A percentile compares a stretch with the other conserved stretches of the same genome.
Conservation (phyloP, 257 asterid species). For the Solanum chaucha region DNA sequence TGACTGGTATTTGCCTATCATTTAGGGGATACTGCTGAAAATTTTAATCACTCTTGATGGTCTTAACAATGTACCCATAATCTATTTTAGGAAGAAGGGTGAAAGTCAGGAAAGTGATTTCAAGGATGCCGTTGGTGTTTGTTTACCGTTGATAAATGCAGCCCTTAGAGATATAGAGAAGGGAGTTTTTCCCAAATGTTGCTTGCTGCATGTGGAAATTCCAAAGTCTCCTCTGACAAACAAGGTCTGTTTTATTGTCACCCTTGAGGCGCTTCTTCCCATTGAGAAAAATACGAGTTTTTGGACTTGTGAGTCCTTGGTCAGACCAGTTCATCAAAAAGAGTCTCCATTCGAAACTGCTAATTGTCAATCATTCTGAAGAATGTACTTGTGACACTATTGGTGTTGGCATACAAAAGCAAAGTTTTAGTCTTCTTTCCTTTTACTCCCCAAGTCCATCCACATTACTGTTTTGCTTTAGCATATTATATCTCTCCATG, state of each 20-base stretch:
- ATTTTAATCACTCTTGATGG: neutral
- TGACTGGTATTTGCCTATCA: constrained; percentile 52
- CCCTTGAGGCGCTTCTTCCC: neutral
- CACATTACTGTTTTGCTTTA: neutral
- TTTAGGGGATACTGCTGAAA: neutral
- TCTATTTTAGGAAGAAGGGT: constrained; percentile 60
- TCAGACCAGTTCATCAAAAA: neutral
- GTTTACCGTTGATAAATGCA: constrained; percentile 67
- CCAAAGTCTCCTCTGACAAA: constrained; percentile 71
- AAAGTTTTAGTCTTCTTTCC: neutral
- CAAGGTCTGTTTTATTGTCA: constrained; percentile 50
- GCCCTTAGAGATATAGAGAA: constrained; percentile 70
- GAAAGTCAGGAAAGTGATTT: constrained; percentile 73
- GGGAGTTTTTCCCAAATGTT: constrained; percentile 69
- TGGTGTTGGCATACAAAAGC: neutral
- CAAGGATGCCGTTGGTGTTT: constrained; percentile 81
- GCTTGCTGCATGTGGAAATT: constrained; percentile 59
- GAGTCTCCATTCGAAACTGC: neutral
- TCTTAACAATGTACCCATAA: neutral
- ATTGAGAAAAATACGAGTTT: neutral
- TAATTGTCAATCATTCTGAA: neutral
- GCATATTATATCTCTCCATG: neutral
- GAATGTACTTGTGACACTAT: neutral
- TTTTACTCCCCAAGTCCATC: neutral
- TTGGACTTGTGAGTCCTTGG: neutral